Evolutionary conservation across 179 eudicot genomes (phyloP), one percentile per base, ranked within the genome.

Genomic region (Silene noctiflora): DNA sequence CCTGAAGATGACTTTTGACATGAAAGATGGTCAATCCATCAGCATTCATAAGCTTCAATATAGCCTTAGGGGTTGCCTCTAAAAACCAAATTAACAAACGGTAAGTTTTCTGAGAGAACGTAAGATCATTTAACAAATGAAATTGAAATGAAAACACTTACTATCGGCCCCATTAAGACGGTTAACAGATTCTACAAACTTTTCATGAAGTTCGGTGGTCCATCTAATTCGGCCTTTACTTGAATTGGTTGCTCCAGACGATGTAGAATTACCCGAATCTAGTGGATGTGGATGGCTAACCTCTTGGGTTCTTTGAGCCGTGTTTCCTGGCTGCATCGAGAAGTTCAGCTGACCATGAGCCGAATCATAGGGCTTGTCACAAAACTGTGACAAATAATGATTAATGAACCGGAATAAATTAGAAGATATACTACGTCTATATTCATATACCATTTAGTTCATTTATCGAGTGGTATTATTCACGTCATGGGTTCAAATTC

Each of bases 21-120:
- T 95, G 99, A 75, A 88, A 95, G 79, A 95, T 92, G 48, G 97
- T 94, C 82, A 94, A 85, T 78, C 90, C 97, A 48, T 94, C 88
- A 1, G 93, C 77, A 53, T 88, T 90, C 98, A 94, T 94, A 71
- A 92, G 85, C 84, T 86, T 92, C 87, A 92, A 82, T 70, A 94
- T 89, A 60, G 94, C 94, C 88, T 94, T 94, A 42, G 98, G 98
- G n/a, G 98, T 94, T 75, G 98, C 98, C 87, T 92, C 98, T 91
- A 56, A 46, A 80, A 75, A 55, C 58, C 58, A 67, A 33, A 73
- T 53, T 71, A 51, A 51, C 16, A 16, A 12, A 51, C 16, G 14
- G 19, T 51, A 51, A 51, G 58, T 11, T 19, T 51, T 11, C 5
- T 51, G 58, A 51, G n/a, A 51, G n/a, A 51, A 0, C 6, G 58